phyloP scores from a whole-genome alignment of 2,329 filamentous ascomycete genomes.

The Neofusicoccum umdonicola region DNA sequence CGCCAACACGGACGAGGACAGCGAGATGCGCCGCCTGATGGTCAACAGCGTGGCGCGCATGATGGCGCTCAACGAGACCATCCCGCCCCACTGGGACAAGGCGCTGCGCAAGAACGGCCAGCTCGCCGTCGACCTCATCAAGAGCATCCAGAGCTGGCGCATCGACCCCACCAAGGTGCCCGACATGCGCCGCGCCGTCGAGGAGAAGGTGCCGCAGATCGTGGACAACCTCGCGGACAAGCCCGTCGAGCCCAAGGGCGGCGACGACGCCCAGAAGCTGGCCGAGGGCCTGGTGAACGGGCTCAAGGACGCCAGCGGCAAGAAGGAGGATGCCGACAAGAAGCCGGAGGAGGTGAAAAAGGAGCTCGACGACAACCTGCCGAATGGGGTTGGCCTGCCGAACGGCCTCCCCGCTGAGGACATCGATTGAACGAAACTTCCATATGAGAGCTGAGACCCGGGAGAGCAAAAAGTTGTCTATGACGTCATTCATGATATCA shows the following conservation, averaged over 20 bases:
- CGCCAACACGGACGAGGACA: conserved; percentile 48
- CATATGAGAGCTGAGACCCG: background rate
- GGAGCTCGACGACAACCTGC: conserved; percentile 28
- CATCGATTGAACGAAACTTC: no score
- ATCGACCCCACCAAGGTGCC: conserved; percentile 50
- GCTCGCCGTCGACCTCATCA: conserved; percentile 55
- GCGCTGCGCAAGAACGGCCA: conserved; percentile 55
- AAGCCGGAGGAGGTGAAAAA: conserved; percentile 22
- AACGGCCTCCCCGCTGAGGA: conserved; percentile 24
- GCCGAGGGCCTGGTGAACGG: conserved; percentile 15
- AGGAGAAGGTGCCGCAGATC: conserved; percentile 32
- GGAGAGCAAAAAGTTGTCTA: background rate
- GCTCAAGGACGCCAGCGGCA: background rate
- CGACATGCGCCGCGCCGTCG: conserved; percentile 47
- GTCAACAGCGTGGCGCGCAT: conserved; percentile 50
- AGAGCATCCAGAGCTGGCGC: conserved; percentile 54
- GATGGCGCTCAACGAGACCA: conserved; percentile 48
- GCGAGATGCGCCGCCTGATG: conserved; percentile 49
- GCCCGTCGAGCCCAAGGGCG: conserved; percentile 23
- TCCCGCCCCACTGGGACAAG: conserved; percentile 55
- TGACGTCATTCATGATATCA: background rate
- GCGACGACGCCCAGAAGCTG: conserved; percentile 27
- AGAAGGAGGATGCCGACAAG: conserved; percentile 16
- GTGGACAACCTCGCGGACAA: conserved; percentile 33
- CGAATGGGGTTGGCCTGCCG: conserved; percentile 27